A percentile compares a stretch with the other conserved stretches of the same genome.
Conservation (phyloP, 768 basidiomycete genomes). For the Holtermannia corniformis region DNA sequence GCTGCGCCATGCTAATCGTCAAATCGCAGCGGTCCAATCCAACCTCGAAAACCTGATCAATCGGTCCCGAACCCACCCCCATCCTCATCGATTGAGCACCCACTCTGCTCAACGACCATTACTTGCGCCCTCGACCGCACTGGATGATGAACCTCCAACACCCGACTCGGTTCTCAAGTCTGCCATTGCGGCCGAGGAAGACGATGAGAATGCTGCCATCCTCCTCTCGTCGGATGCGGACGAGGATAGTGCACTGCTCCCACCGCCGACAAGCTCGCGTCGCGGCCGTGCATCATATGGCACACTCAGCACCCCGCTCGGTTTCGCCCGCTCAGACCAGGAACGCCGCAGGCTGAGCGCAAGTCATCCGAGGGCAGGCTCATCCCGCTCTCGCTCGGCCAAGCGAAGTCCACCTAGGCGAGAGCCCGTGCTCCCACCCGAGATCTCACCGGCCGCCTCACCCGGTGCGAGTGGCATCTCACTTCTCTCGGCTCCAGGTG, state of each 20-base stretch:
- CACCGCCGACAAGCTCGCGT: not conserved
- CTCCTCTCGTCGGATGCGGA: constrained; percentile 6
- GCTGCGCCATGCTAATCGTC: not conserved
- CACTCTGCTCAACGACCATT: constrained; percentile 3
- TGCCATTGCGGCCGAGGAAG: constrained; percentile 16
- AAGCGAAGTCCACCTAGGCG: not conserved
- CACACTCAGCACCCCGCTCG: not conserved
- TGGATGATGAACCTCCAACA: constrained; percentile 1
- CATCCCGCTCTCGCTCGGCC: not conserved
- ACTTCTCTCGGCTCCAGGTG: not conserved
- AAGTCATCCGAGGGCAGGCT: not conserved
- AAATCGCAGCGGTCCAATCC: constrained; percentile 24
- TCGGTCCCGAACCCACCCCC: constrained; percentile 25
- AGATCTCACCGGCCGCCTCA: not conserved
- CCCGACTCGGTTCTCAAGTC: constrained; percentile 4
- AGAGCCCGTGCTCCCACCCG: not conserved
- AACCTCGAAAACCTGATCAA: constrained; percentile 36
- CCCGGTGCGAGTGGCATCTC: constrained; percentile 1
- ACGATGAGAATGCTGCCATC: constrained; percentile 5
- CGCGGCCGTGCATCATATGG: not conserved
- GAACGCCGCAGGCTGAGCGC: not conserved
- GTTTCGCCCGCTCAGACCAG: not conserved
- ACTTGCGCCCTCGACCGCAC: not conserved
- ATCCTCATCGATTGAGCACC: constrained; percentile 13
- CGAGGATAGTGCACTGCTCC: not conserved